Base-by-base conservation (phyloP, 768 basidiomycete genomes). In the Psilocybe cyanescens region DNA sequence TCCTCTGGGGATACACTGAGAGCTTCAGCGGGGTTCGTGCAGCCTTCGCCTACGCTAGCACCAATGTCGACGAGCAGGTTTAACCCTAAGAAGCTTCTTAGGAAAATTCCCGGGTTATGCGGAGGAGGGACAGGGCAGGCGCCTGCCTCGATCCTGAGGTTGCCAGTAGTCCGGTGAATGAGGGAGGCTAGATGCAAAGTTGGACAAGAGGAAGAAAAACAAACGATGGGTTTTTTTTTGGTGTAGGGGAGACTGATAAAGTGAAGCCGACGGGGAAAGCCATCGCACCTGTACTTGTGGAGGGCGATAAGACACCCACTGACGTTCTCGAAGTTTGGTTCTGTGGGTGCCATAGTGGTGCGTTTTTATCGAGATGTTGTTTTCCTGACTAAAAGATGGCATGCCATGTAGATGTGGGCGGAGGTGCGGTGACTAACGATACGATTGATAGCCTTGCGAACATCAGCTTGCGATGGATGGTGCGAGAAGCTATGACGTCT, bases 281-380 rank as follows among this genome's bases (percentile, higher is more conserved):
- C 1, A 51, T 63, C 24, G 55, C 65, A 5, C 67, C 62, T 12
- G 58, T 61, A n/a, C 37, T 60, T 3, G 52, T 47, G 19, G 66
- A 68, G 39, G 63, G 46, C 2, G 65, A 53, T 2, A 58, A 53
- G 9, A 17, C 55, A 12, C 55, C 62, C 1, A 68, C 70, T 19
- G 85, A 92, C 71, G 85, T 91, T 12, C 70, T 86, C 14, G 92
- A 94, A 70, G 90, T 93, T 2, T 94, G 91, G 91, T 94, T 94
- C 66, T 67, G 84, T 4, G 92, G 92, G 1, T 85, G 86, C 62
- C 92, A 93, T 66, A 70, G 75, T 46, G 91, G 91, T 91, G 61
- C 58, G 86, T 72, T 48, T 31, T 35, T 24, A 5, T 44, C n/a
- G 41, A 39, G 39, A 28, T 33, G 45, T 35, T 35, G 29, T 17